phyloP scores from a whole-genome alignment of 495 filamentous ascomycete species.

The Trichoderma erinaceum region DNA sequence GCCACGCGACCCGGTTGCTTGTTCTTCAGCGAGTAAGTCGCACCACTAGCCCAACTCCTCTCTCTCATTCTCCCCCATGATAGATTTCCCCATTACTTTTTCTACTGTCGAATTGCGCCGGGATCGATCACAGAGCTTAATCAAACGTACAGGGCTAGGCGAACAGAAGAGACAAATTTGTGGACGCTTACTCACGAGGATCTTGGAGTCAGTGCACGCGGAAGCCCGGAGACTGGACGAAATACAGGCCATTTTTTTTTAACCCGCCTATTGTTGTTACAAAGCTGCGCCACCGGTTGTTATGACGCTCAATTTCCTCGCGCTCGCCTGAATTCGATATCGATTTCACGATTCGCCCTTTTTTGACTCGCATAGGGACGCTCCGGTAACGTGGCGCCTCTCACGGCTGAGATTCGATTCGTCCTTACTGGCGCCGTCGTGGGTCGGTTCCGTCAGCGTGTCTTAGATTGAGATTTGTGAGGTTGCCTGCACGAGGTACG shows the following conservation, averaged over 20 bases:
- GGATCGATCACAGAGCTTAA: background rate
- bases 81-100: background rate
- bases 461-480: background rate
- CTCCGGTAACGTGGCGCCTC: background rate
- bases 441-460: background rate
- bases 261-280: background rate
- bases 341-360: background rate
- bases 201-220: background rate
- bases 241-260: background rate
- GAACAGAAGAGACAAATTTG: background rate
- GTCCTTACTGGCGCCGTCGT: background rate
- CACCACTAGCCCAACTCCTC: background rate
- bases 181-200: background rate
- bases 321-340: background rate
- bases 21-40: background rate
- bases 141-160: background rate
- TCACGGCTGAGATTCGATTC: background rate
- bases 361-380: background rate
- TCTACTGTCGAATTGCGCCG: background rate
- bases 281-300: background rate
- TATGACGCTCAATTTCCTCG: background rate
- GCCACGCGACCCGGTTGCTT: background rate
- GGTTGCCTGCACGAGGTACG: background rate
- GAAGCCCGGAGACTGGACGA: background rate
- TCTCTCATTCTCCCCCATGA: background rate